Conservation (phyloP, 2,329 filamentous ascomycete genomes). For the Nothomitra cinnamomea region DNA sequence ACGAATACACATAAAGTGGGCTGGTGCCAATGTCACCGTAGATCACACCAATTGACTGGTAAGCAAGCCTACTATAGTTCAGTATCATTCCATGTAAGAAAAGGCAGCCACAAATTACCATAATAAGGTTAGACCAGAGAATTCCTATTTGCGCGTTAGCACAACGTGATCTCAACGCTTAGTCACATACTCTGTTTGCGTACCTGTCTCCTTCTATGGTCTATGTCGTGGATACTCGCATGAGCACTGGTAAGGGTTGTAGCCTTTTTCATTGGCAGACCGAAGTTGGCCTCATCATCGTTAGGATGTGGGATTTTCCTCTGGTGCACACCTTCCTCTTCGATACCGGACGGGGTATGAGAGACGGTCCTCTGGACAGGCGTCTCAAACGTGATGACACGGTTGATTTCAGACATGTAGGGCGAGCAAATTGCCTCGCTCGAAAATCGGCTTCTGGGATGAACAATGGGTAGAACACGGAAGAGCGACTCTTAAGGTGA, state of each 20-base stretch:
- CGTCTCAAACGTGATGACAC: not conserved
- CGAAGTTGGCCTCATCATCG: not conserved
- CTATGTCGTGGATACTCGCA: not conserved
- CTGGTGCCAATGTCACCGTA: constrained; percentile 52
- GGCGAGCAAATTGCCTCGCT: not conserved
- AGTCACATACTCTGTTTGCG: not conserved
- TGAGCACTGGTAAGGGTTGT: not conserved
- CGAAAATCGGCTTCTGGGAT: too few species aligned
- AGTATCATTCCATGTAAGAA: not conserved
- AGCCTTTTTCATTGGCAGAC: not conserved
- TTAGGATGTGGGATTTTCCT: not conserved
- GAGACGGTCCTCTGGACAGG: not conserved
- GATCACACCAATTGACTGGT: constrained; percentile 49
- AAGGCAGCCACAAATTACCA: constrained; percentile 1
- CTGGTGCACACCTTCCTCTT: not conserved
- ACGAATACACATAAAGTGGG: constrained; percentile 54
- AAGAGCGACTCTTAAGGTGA: too few species aligned
- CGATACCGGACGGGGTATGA: not conserved
- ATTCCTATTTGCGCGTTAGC: not conserved
- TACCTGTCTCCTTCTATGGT: not conserved
- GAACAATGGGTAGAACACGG: too few species aligned
- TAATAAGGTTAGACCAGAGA: not conserved
- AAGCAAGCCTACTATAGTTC: constrained; percentile 33
- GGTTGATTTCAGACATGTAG: not conserved
- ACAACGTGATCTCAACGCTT: not conserved